phyloP scores from a whole-genome alignment of 2,329 filamentous ascomycete species.

The Davidsoniella eucalypti region DNA sequence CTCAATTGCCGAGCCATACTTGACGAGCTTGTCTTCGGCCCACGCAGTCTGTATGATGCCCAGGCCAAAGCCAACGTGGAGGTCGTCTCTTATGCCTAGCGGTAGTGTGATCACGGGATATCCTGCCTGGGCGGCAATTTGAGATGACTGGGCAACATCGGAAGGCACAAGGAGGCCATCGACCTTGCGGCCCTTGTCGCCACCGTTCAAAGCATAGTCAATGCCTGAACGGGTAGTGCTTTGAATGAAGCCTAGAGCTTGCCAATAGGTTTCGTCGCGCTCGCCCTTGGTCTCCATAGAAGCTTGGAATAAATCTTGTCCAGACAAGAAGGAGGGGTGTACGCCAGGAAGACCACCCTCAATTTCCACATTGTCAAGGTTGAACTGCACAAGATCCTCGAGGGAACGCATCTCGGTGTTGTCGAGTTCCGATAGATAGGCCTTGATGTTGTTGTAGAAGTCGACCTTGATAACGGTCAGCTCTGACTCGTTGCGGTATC shows the following conservation, averaged over 20 bases:
- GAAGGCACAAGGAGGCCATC: conserved; percentile 52
- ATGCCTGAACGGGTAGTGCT: conserved; percentile 49
- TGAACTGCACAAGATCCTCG: conserved; percentile 50
- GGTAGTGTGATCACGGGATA: conserved; percentile 60
- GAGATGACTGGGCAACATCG: conserved; percentile 49
- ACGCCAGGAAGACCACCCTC: conserved; percentile 46
- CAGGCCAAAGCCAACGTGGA: conserved; percentile 25
- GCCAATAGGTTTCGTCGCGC: conserved; percentile 47
- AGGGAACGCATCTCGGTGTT: conserved; percentile 44
- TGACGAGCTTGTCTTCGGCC: conserved; percentile 39
- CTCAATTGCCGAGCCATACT: conserved; percentile 47
- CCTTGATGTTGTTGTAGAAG: conserved; percentile 45
- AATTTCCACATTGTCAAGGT: conserved; percentile 43
- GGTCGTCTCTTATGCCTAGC: conserved; percentile 35
- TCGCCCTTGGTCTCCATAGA: conserved; percentile 43
- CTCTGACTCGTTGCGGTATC: conserved; percentile 55
- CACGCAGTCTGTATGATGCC: conserved; percentile 44
- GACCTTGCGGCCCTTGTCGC: conserved; percentile 24
- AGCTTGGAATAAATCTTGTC: conserved; percentile 55
- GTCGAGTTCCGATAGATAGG: conserved; percentile 44
- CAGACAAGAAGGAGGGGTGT: conserved; percentile 48
- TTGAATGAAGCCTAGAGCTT: conserved; percentile 46
- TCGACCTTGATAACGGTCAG: conserved; percentile 58
- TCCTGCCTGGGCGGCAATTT: conserved; percentile 58
- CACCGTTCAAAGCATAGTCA: conserved; percentile 41